A percentile compares a stretch with the other conserved stretches of the same genome.
Evolutionary conservation across 129 eudicot genomes (phyloP).

Genomic region (Heracleum sosnowskyi): DNA sequence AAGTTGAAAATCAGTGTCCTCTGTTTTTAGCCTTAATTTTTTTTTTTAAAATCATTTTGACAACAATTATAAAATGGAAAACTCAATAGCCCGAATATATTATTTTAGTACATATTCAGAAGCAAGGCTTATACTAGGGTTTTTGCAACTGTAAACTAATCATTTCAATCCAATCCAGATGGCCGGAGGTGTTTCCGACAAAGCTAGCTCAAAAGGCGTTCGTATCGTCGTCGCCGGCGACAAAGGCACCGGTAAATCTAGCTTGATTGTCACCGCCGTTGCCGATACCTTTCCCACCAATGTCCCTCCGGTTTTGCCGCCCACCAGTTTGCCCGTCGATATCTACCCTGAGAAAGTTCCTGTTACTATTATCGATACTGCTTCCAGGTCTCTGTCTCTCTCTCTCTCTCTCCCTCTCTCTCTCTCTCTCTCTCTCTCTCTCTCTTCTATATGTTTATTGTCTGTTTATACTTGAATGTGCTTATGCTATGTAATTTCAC

Average conservation of each 20-base stretch:
- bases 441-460: too few species aligned
- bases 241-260: conserved; percentile 76
- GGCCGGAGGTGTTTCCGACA: conserved; percentile 47
- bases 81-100: too few species aligned
- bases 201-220: conserved; percentile 27
- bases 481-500: not conserved
- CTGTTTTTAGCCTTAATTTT: too few species aligned
- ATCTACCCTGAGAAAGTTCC: conserved; percentile 81
- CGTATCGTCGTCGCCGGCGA: conserved; percentile 95
- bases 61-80: too few species aligned
- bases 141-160: not conserved
- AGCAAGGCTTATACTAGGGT: not conserved
- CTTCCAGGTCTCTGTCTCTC: conserved; percentile 53
- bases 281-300: conserved; percentile 55
- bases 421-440: not conserved
- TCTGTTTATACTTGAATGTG: not conserved
- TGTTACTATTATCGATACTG: conserved; percentile 74
- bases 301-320: conserved; percentile 83
- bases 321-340: conserved; percentile 74
- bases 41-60: too few species aligned
- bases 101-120: not conserved
- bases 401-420: not conserved
- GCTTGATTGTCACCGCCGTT: conserved; percentile 75
- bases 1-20: too few species aligned
- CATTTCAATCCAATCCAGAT: conserved; percentile 2